Evolutionary conservation across 169 alveolate species (phyloP), one percentile per base, ranked within the genome.

Genomic region (Plasmodium gallinaceum): DNA sequence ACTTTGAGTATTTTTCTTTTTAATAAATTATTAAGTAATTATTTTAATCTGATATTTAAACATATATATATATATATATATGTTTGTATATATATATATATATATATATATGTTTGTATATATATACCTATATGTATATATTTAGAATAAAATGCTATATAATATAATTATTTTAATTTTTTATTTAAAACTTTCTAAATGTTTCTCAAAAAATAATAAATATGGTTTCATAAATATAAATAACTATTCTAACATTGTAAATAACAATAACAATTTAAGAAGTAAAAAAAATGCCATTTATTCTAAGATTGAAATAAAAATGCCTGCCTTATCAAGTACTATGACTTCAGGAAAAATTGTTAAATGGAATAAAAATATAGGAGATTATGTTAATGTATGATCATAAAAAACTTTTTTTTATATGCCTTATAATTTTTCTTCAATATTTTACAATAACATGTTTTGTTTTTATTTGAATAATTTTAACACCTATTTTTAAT

Each of bases 281-380:
- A 71, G 37, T 22, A 86, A 46, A 57, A 69, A 48, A 71, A 16
- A 64, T 39, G 76, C 26, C 8, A 26, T 86, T n/a, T 71, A 43
- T n/a, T 57, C 92, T 10, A 61, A 69, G 22, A 51, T 71, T 24
- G 87, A 86, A 52, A 86, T 86, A 12, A 86, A 69, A 24, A 93
- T 93, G 95, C 95, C 95, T 12, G 93, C 95, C 9, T 72, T 93
- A 20, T 85, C 93, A 58, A 93, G 95, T 78, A 93, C 95, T 14
- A 93, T 93, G 95, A 93, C 92, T 12, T 66, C 89, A 46, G 95
- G 95, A 45, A 96, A 94, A 65, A 86, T 96, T 32, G 93, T 92
- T 78, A 92, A 92, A 88, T 92, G 97, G 96, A 76, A 91, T 45
- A 92, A 93, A 73, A 62, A 75, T 48, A 75, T 87, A 22, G 95